Evolutionary conservation across 108 stramenopile species (phyloP).

Genomic region (Pseudonitzschia delicatissima): DNA sequence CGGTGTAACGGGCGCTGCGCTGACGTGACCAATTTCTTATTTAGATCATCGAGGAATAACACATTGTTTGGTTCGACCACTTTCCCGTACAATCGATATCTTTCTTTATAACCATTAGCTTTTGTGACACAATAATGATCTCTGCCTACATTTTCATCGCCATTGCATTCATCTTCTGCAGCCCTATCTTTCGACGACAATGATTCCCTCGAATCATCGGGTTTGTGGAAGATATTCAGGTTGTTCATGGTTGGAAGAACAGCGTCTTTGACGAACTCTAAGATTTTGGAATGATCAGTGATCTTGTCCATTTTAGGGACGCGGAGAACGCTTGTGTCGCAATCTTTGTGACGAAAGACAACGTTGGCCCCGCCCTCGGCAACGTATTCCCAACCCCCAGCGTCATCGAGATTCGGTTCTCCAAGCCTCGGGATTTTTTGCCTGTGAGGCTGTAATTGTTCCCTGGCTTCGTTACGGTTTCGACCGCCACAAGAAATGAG

Average conservation of each 20-base stretch:
- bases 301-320: not conserved
- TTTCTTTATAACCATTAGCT: not conserved
- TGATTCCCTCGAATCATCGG: too few relatives aligned
- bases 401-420: not conserved
- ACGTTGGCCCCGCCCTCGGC: conserved; percentile 1
- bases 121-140: not conserved
- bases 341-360: not conserved
- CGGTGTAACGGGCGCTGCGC: not conserved
- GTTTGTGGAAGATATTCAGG: too few relatives aligned
- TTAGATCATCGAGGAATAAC: not conserved
- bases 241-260: not conserved
- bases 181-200: not conserved
- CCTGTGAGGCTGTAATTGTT: not conserved
- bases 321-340: not conserved
- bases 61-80: not conserved
- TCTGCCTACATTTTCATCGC: not conserved
- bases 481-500: too few relatives aligned
- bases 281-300: not conserved
- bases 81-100: not conserved
- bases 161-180: not conserved
- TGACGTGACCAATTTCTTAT: not conserved
- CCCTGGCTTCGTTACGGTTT: too few relatives aligned
- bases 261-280: not conserved
- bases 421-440: not conserved
- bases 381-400: not conserved